These are phyloP conservation scores for Chenopodium formosanum DNA, from an alignment of 148 eudicot species.

Conservation along the genomic window DNA sequence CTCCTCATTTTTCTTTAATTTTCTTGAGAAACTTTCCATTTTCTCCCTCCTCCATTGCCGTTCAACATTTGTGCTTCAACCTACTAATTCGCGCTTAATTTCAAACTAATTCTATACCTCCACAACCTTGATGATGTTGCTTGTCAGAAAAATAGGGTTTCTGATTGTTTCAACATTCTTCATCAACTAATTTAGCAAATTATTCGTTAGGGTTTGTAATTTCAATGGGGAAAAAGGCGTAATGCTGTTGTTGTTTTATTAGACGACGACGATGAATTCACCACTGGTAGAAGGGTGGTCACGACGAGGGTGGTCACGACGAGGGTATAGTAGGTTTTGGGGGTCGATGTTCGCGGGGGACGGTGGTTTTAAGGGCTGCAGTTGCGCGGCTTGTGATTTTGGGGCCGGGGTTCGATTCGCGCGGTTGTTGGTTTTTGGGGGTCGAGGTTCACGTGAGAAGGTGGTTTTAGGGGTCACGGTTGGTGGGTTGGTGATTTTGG, in stretches of 20 bases:
- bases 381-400: too few relatives aligned
- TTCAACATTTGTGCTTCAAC: background rate
- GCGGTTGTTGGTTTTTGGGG: too few relatives aligned
- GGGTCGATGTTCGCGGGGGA: too few relatives aligned
- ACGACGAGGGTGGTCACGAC: too few relatives aligned
- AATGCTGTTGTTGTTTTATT: constrained; percentile 20
- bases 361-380: too few relatives aligned
- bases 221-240: constrained; percentile 26
- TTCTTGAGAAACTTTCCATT: background rate
- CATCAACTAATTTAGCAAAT: background rate
- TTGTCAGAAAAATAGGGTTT: constrained; percentile 21
- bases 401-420: too few relatives aligned
- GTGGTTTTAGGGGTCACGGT: too few relatives aligned
- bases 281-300: background rate
- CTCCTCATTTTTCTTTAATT: background rate
- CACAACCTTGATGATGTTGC: background rate
- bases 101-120: too few relatives aligned
- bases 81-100: background rate
- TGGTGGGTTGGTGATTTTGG: too few relatives aligned
- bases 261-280: constrained; percentile 10
- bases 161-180: background rate
- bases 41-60: background rate
- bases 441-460: too few relatives aligned
- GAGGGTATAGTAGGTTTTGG: too few relatives aligned
- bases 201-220: constrained; percentile 10